phyloP scores from a whole-genome alignment of 306 rosid genomes.

The Castanea mollissima region DNA sequence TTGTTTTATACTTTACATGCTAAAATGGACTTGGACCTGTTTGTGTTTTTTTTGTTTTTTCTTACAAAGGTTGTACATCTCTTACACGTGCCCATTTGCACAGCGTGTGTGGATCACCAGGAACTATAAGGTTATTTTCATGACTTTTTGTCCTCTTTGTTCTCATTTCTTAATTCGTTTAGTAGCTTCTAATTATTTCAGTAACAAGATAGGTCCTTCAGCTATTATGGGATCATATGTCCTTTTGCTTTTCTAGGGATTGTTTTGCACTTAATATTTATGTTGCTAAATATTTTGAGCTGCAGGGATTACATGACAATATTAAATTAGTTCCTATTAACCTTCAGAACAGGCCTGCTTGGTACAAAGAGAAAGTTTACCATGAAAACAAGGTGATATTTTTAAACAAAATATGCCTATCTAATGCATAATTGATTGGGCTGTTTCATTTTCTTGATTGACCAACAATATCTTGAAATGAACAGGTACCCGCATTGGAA shows the following conservation, averaged over 20 bases:
- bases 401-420: background rate
- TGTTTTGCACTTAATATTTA: background rate
- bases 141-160: background rate
- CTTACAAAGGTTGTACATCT: slow-evolving; percentile 54
- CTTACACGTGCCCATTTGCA: slow-evolving; percentile 66
- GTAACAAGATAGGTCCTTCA: background rate
- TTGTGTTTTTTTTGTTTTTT: background rate
- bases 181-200: background rate
- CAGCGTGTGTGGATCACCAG: slow-evolving; percentile 87
- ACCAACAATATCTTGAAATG: background rate
- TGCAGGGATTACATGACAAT: slow-evolving; percentile 71
- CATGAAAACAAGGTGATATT: slow-evolving; percentile 53
- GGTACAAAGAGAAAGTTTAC: slow-evolving; percentile 84
- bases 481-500: slow-evolving; percentile 85
- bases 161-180: background rate
- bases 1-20: no score
- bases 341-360: slow-evolving; percentile 70
- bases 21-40: no score
- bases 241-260: background rate
- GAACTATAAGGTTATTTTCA: slow-evolving; percentile 58
- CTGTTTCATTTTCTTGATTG: background rate
- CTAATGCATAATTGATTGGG: background rate
- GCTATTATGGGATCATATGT: background rate
- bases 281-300: background rate
- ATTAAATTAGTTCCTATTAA: slow-evolving; percentile 63